Conservation (phyloP, 768 basidiomycete species). For the Sporobolomyces phaffii region DNA sequence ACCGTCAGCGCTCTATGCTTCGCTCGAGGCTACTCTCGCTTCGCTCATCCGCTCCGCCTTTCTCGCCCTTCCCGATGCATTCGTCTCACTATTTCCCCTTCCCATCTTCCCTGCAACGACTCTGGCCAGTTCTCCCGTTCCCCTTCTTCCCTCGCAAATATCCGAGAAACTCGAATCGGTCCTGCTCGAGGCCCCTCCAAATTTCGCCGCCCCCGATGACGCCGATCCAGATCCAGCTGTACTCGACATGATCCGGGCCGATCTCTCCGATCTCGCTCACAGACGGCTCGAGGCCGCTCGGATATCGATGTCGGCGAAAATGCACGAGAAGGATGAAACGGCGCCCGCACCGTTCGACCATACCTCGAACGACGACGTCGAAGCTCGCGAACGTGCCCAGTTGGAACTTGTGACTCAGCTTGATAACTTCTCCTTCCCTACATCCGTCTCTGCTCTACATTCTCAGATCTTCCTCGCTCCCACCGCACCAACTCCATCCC, state of each 20-base stretch:
- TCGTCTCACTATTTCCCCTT: constrained; percentile 25
- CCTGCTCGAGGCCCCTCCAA: not conserved
- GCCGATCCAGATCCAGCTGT: not conserved
- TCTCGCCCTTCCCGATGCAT: constrained; percentile 32
- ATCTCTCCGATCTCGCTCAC: constrained; percentile 14
- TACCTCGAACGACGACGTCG: not conserved
- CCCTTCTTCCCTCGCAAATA: not conserved
- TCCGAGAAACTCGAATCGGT: constrained; percentile 4
- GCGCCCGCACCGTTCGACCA: no score
- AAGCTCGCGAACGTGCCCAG: constrained; percentile 1
- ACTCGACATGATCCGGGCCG: constrained; percentile 12
- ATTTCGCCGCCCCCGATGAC: not conserved
- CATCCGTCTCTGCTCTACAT: not conserved
- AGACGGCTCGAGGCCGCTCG: not conserved
- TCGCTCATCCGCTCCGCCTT: constrained; percentile 29
- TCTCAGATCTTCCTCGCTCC: not conserved
- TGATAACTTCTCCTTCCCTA: not conserved
- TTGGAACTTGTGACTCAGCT: constrained; percentile 6
- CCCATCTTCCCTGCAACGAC: constrained; percentile 17
- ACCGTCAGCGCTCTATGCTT: not conserved
- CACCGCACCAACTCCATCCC: not conserved
- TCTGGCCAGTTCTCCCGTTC: not conserved
- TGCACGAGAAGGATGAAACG: not conserved
- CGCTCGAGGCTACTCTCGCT: not conserved
- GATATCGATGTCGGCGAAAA: not conserved